phyloP scores from a whole-genome alignment of 2,329 filamentous ascomycete genomes.

The Nannizziopsis barbatae region DNA sequence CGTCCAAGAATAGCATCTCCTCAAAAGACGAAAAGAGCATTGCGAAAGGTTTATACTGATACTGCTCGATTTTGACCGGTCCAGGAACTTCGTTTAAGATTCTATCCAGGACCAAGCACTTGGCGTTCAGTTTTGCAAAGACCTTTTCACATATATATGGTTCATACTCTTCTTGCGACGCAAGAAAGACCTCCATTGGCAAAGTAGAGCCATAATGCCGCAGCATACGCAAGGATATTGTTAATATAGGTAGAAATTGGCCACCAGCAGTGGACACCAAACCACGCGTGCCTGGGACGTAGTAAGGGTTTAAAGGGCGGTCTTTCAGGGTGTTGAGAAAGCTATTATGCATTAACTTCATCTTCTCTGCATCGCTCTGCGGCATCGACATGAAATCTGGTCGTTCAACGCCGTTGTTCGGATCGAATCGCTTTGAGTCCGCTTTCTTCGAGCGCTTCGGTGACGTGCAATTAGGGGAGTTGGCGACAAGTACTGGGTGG shows the following conservation, averaged over 20 bases:
- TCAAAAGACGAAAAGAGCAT: slow-evolving; percentile 43
- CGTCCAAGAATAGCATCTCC: slow-evolving; percentile 40
- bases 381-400: slow-evolving; percentile 26
- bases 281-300: slow-evolving; percentile 20
- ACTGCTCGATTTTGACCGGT: slow-evolving; percentile 30
- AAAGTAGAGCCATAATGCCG: slow-evolving; percentile 33
- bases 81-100: slow-evolving; percentile 27
- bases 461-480: slow-evolving; percentile 24
- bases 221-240: slow-evolving; percentile 38
- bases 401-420: slow-evolving; percentile 20
- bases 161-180: slow-evolving; percentile 33
- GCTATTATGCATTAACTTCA: slow-evolving; percentile 27
- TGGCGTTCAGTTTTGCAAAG: slow-evolving; percentile 34
- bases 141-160: slow-evolving; percentile 34
- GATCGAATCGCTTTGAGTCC: slow-evolving; percentile 22
- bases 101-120: slow-evolving; percentile 36
- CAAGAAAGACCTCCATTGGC: slow-evolving; percentile 39
- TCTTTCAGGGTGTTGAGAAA: slow-evolving; percentile 26
- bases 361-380: slow-evolving; percentile 21
- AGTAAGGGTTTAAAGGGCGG: slow-evolving; percentile 11
- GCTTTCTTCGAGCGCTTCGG: slow-evolving; percentile 22
- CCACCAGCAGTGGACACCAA: slow-evolving; percentile 34
- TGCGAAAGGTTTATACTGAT: slow-evolving; percentile 40
- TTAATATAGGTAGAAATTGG: slow-evolving; percentile 34
- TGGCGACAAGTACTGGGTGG: slow-evolving; percentile 23